Conservation (phyloP, 2,329 filamentous ascomycete genomes). For the Ceratocystis variospora region DNA sequence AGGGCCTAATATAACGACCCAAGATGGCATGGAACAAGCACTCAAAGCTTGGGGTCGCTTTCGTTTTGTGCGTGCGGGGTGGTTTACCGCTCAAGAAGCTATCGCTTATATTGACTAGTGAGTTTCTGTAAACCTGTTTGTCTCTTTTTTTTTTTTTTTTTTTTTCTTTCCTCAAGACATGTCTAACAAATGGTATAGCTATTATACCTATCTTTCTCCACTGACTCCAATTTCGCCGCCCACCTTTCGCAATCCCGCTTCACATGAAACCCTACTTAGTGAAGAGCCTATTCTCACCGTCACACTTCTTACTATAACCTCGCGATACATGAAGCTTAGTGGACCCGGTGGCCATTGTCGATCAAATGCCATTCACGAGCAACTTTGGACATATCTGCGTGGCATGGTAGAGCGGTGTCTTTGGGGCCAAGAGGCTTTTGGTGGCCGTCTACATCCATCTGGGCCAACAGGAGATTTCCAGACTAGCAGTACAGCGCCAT, state of each 20-base stretch:
- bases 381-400: slow-evolving; percentile 85
- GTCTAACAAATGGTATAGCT: slow-evolving; percentile 35
- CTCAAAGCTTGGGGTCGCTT: slow-evolving; percentile 81
- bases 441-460: slow-evolving; percentile 26
- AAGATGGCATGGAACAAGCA: slow-evolving; percentile 36
- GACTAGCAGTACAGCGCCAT: slow-evolving; percentile 54
- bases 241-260: slow-evolving; percentile 70
- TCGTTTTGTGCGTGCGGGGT: slow-evolving; percentile 88
- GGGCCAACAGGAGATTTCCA: slow-evolving; percentile 47
- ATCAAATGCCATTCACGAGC: slow-evolving; percentile 83
- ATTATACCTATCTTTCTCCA: slow-evolving; percentile 81
- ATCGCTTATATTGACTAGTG: slow-evolving; percentile 90
- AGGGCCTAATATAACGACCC: slow-evolving; percentile 23
- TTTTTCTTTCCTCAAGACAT: slow-evolving; percentile 10
- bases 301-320: slow-evolving; percentile 80
- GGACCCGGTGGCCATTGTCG: slow-evolving; percentile 71
- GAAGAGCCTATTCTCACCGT: slow-evolving; percentile 90
- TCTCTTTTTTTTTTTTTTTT: slow-evolving; percentile 9
- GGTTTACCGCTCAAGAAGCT: slow-evolving; percentile 88
- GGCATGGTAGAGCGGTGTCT: slow-evolving; percentile 92
- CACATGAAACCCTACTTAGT: slow-evolving; percentile 64
- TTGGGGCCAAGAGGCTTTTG: slow-evolving; percentile 93
- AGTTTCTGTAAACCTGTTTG: slow-evolving; percentile 24
- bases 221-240: slow-evolving; percentile 88
- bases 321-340: slow-evolving; percentile 66